Evolutionary conservation across 2,329 filamentous ascomycete species (phyloP).

Genomic region (Trichophyton verrucosum): DNA sequence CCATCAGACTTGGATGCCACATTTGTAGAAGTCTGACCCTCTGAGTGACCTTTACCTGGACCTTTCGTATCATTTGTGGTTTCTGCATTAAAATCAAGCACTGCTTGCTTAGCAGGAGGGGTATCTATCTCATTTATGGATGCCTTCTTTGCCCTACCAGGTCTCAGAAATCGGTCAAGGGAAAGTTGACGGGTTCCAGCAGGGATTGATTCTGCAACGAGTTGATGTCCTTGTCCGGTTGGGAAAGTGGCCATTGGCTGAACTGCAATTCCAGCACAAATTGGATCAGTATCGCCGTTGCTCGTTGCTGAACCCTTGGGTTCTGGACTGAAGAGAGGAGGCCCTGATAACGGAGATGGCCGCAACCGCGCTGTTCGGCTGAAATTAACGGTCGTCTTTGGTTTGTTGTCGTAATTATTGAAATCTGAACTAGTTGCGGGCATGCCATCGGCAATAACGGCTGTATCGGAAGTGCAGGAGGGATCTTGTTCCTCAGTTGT

Average conservation of each 20-base stretch:
- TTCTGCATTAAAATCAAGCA: background rate
- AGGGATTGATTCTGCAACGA: background rate
- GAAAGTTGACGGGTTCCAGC: conserved; percentile 1
- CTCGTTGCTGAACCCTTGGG: background rate
- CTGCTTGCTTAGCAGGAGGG: background rate
- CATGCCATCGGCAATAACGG: no score
- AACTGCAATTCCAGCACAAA: background rate
- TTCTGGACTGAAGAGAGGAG: background rate
- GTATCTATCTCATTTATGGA: background rate
- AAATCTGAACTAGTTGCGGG: background rate
- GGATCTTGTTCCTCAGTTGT: background rate
- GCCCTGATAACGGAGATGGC: conserved; percentile 1
- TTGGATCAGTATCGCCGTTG: background rate
- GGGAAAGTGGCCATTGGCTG: background rate
- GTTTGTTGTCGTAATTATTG: background rate
- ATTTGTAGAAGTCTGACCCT: background rate
- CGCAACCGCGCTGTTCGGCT: background rate
- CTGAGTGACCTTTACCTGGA: background rate
- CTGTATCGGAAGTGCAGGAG: background rate
- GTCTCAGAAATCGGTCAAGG: conserved; percentile 9
- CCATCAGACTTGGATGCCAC: background rate
- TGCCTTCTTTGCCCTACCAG: conserved; percentile 6
- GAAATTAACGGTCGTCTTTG: background rate
- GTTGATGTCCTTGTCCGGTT: background rate
- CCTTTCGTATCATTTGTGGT: no score